phyloP scores from a whole-genome alignment of 306 rosid genomes.

The Clitoria ternatea region DNA sequence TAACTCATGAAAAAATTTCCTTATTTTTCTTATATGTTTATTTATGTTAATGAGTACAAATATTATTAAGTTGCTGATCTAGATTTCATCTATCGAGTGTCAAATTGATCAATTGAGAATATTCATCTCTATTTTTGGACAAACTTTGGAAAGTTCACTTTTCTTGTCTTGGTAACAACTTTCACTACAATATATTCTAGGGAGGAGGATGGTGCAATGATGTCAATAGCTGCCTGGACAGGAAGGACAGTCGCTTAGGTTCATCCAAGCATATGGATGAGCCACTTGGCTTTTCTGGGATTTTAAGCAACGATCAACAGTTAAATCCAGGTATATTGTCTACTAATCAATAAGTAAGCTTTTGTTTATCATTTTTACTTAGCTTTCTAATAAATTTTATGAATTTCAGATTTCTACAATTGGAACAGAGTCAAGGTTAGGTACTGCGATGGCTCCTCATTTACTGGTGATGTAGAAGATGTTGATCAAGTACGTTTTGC shows the following conservation, averaged over 20 bases:
- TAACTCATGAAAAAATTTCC: background rate
- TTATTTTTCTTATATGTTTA: background rate
- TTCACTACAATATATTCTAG: slow-evolving; percentile 32
- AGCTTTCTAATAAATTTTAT: background rate
- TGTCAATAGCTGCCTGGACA: slow-evolving; percentile 49
- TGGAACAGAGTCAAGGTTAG: slow-evolving; percentile 80
- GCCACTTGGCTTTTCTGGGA: slow-evolving; percentile 43
- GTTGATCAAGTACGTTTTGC: slow-evolving; percentile 58
- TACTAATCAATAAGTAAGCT: background rate
- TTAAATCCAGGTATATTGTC: slow-evolving; percentile 61
- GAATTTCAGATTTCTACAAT: slow-evolving; percentile 59
- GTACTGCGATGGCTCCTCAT: slow-evolving; percentile 91
- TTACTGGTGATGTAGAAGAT: slow-evolving; percentile 75
- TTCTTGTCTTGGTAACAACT: background rate
- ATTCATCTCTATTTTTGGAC: background rate
- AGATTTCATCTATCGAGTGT: background rate
- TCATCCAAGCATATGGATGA: slow-evolving; percentile 61
- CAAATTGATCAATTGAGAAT: background rate
- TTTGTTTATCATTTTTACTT: background rate
- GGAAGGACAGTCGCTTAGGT: slow-evolving; percentile 65
- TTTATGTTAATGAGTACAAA: background rate
- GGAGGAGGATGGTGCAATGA: slow-evolving; percentile 96
- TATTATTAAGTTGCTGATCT: no score
- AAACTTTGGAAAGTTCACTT: background rate
- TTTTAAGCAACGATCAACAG: slow-evolving; percentile 37